phyloP scores from a whole-genome alignment of 1,284 basidiomycete species.

The Sanghuangporus baumii region DNA sequence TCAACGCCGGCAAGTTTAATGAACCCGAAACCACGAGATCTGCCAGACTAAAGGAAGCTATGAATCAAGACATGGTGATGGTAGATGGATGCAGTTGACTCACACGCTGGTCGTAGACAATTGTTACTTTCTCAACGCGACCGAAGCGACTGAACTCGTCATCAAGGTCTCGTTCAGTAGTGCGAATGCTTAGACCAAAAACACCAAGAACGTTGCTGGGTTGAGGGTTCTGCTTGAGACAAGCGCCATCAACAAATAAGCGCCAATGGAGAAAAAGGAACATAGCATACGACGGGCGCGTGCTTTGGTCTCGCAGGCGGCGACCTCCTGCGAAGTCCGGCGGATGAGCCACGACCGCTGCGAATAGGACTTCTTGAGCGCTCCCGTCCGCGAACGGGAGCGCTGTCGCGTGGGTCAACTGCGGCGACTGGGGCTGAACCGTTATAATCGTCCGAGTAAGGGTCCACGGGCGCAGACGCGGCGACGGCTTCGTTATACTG shows the following conservation, averaged over 20 bases:
- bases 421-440: slow-evolving; percentile 37
- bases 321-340: slow-evolving; percentile 33
- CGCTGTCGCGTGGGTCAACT: slow-evolving; percentile 39
- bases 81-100: slow-evolving; percentile 29
- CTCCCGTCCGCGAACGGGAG: slow-evolving; percentile 41
- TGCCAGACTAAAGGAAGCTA: slow-evolving; percentile 64
- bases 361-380: slow-evolving; percentile 63
- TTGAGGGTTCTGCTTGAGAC: slow-evolving; percentile 63
- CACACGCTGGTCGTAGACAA: slow-evolving; percentile 98
- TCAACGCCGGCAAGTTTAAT: slow-evolving; percentile 88
- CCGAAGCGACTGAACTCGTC: slow-evolving; percentile 90
- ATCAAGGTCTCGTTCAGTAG: slow-evolving; percentile 89
- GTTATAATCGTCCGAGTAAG: slow-evolving; percentile 77
- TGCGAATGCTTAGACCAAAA: slow-evolving; percentile 94
- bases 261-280: slow-evolving; percentile 5
- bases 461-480: slow-evolving; percentile 47
- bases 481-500: slow-evolving; percentile 45
- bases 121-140: slow-evolving; percentile 90
- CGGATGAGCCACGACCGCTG: slow-evolving; percentile 46
- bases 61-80: slow-evolving; percentile 8
- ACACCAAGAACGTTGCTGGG: slow-evolving; percentile 91
- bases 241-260: slow-evolving; percentile 30
- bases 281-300: slow-evolving; percentile 62
- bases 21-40: slow-evolving; percentile 97
- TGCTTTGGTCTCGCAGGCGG: slow-evolving; percentile 59